Base-by-base conservation (phyloP, 2,329 filamentous ascomycete species). In the Ophiostoma sp. region DNA sequence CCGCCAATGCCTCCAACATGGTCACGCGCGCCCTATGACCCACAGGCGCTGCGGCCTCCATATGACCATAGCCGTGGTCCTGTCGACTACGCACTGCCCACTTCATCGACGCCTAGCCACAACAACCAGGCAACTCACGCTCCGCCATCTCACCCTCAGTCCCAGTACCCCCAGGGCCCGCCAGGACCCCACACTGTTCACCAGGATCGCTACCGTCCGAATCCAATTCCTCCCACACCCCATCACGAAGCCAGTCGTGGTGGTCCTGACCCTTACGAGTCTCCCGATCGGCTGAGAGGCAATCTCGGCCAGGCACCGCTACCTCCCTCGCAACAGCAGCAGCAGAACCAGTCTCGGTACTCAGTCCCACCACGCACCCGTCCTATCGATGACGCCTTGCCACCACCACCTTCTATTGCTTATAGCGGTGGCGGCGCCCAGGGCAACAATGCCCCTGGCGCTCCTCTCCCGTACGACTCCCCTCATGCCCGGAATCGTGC, bases 261-360 rank as follows among this genome's bases (percentile, higher is more conserved):
- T 38, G 78, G 73, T 7, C 70, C 76, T 16, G 67, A 74, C 36
- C 71, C 78, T 55, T 84, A 81, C 71, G 82, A 85, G 27, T 83
- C 82, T 8, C 81, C 83, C 3, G 84, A 85, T 9, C 80, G 81
- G n/a, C 79, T 80, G 36, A 79, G 81, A 75, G 77, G 45, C 76
- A 78, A 68, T 76, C 79, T 66, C 70, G 72, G 36, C 73, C 76
- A 47, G 76, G 68, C 65, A 2, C 44, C 58, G 5, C 60, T 7
- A 7, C 69, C 41, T 6, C 67, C 36, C 12, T 65, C 41, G 12
- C 47, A n/a, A 11, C 73, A 76, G 42, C 74, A 75, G 16, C 74
- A 74, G 14, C 55, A 63, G 68, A 66, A 44, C 2, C 52, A 68
- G 5, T 47, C 66, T 1, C 68, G 65, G 4, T 69, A 64, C 40